These are phyloP conservation scores for Moesziomyces antarcticus DNA, from an alignment of 1,284 basidiomycete species.

Conservation along the genomic window DNA sequence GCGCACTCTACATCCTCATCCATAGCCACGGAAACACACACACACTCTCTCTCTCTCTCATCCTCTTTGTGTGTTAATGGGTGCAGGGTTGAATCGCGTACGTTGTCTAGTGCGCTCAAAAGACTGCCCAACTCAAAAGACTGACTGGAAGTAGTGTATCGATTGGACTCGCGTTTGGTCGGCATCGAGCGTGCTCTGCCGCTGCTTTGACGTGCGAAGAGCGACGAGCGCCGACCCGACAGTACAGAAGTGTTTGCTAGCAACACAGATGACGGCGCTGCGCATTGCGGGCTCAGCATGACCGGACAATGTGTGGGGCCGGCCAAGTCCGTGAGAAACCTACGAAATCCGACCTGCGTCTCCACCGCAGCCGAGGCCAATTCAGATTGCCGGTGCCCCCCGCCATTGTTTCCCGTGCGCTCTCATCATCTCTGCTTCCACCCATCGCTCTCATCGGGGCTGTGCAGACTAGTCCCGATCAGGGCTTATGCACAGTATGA, in stretches of 20 bases:
- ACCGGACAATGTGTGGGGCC: constrained; percentile 6
- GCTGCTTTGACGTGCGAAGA: neutral
- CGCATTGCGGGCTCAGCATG: neutral
- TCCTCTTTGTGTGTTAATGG: no score
- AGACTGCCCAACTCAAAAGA: no score
- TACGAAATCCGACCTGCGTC: neutral
- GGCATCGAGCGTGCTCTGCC: neutral
- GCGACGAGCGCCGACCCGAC: constrained; percentile 10
- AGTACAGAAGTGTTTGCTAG: no score
- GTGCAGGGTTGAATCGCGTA: no score
- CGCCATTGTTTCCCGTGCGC: neutral
- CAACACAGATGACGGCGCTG: no score
- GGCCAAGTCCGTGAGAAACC: constrained; percentile 19
- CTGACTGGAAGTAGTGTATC: no score
- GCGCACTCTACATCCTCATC: no score
- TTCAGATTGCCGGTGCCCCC: constrained; percentile 3
- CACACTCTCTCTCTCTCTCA: no score
- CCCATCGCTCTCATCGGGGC: neutral
- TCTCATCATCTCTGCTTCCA: neutral
- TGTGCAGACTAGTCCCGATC: neutral
- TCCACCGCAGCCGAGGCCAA: neutral
- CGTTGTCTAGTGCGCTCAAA: no score
- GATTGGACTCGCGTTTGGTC: constrained; percentile 2
- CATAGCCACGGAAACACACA: no score
- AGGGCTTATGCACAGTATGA: neutral